Conservation (phyloP, 1,284 basidiomycete species). For the Wallemia hederae region DNA sequence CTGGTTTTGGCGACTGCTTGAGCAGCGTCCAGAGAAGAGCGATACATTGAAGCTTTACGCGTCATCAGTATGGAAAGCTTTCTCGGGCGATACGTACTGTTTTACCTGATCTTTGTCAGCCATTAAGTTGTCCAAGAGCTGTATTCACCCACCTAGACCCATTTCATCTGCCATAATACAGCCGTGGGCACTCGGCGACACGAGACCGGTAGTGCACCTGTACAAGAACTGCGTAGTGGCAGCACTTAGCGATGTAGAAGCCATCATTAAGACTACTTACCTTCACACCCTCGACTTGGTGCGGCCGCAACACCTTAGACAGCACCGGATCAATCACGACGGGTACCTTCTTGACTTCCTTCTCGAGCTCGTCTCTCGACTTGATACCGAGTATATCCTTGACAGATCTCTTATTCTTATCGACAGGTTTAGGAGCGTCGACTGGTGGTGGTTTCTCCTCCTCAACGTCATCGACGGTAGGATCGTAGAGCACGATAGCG, state of each 20-base stretch:
- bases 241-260: not conserved
- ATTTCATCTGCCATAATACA: slow-evolving; percentile 99
- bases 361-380: slow-evolving; percentile 26
- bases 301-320: slow-evolving; percentile 64
- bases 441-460: slow-evolving; percentile 24
- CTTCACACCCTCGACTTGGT: slow-evolving; percentile 95
- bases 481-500: slow-evolving; percentile 89
- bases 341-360: slow-evolving; percentile 47
- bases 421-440: slow-evolving; percentile 7
- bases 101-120: not conserved
- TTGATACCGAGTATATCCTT: slow-evolving; percentile 40
- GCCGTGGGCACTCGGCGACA: slow-evolving; percentile 15
- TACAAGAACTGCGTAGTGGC: slow-evolving; percentile 45
- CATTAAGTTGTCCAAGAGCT: not conserved
- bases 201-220: slow-evolving; percentile 72
- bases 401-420: slow-evolving; percentile 22
- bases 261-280: slow-evolving; percentile 19
- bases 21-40: slow-evolving; percentile 85
- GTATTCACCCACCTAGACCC: slow-evolving; percentile 39
- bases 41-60: slow-evolving; percentile 87
- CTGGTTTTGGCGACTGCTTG: slow-evolving; percentile 71
- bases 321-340: slow-evolving; percentile 85
- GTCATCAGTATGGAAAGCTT: slow-evolving; percentile 7
- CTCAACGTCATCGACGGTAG: slow-evolving; percentile 71
- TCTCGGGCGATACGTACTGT: not conserved